Conservation (phyloP, 2,329 filamentous ascomycete species). For the Ceratocystis eucalypticola region DNA sequence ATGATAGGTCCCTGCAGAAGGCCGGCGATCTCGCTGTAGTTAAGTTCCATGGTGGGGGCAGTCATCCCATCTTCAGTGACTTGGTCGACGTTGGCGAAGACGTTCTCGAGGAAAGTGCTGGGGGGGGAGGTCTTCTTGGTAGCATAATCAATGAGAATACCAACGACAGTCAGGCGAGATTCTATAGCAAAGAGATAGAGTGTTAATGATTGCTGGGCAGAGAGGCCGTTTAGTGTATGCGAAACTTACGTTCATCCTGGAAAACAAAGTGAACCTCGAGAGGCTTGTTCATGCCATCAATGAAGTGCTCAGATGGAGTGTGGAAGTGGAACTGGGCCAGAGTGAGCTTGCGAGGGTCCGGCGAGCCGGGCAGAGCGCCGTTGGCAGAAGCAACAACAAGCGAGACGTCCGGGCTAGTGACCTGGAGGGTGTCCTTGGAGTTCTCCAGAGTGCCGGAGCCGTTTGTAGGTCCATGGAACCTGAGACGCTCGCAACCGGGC, state of each 20-base stretch:
- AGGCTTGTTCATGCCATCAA: conserved; percentile 31
- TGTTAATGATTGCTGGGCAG: neutral
- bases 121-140: conserved; percentile 17
- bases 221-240: neutral
- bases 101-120: conserved; percentile 26
- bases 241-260: conserved; percentile 22
- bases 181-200: neutral
- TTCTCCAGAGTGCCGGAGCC: conserved; percentile 35
- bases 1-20: conserved; percentile 26
- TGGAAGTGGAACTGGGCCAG: conserved; percentile 48
- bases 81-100: conserved; percentile 27
- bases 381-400: neutral
- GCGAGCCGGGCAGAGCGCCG: conserved; percentile 22
- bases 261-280: conserved; percentile 33
- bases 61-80: conserved; percentile 25
- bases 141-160: conserved; percentile 28
- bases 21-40: conserved; percentile 31
- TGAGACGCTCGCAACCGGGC: conserved; percentile 25
- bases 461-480: conserved; percentile 22
- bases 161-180: conserved; percentile 27
- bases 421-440: conserved; percentile 39
- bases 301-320: conserved; percentile 44
- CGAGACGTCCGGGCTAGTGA: conserved; percentile 21
- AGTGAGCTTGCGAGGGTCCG: conserved; percentile 29
- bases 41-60: conserved; percentile 28